Evolutionary conservation across 2,329 filamentous ascomycete genomes (phyloP), one percentile per base, ranked within the genome.

Genomic region (Penicillium brevicompactum): DNA sequence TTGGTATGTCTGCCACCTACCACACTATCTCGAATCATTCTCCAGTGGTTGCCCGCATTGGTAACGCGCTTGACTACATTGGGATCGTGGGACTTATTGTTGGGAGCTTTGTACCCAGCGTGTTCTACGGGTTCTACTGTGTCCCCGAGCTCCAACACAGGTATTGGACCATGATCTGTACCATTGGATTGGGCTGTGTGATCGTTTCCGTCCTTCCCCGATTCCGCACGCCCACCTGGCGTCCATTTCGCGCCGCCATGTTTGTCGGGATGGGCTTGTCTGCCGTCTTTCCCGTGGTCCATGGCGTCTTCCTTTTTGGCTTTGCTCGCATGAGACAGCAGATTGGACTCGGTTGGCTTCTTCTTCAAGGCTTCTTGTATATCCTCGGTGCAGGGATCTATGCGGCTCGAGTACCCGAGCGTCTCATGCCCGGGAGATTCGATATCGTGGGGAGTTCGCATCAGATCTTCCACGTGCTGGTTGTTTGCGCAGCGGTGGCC

Each of bases 361-460:
- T 95, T 4, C 72, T 90, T 4, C 89, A 97, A 69, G 94, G 93
- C 0, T 80, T 81, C 31, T 75, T 97, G 65, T 97, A 99, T 76
- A 90, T 97, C 16, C 75, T 88, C 31, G 94, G 94, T 8, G 94
- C 94, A 2, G 84, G 83, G 5, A 80, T 97, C 46, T 97, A 99
- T 73, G 94, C 92, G 6, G 80, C 84, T 50, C 87, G 94, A 37
- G 87, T 93, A 74, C 94, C 94, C 0, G 94, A 99, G 77, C 82
- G 91, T 56, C 85, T 82, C 67, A 83, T 78, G 43, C 94, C 93
- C 0, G 90, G 91, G 1, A 79, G 74, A 7, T 97, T 93, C 68
- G 94, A 99, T 74, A 90, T 97, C 49, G 90, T 90, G 84, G 93
- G 94, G 37, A 92, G 87, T 70, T 96, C 91, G 18, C 94, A 99